Evolutionary conservation across 495 filamentous ascomycete genomes (phyloP).

Genomic region (Annulohypoxylon moriforme): DNA sequence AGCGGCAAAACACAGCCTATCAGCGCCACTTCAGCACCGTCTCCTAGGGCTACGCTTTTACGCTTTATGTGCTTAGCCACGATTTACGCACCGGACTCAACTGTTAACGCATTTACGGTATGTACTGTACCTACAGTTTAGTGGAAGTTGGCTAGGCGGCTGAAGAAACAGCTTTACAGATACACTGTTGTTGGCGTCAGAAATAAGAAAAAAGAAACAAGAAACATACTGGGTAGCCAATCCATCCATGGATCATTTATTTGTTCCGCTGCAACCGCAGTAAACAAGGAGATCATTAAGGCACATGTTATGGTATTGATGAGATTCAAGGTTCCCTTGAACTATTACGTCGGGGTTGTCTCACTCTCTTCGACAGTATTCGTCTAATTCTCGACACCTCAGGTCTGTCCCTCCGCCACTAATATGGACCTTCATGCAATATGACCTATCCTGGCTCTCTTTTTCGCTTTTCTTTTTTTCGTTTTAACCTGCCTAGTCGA

Average conservation of each 20-base stretch:
- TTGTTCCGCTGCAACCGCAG: conserved; percentile 27
- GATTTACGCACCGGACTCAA: neutral
- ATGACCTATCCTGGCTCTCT: neutral
- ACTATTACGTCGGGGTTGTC: conserved; percentile 1
- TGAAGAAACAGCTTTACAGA: neutral
- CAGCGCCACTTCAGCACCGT: conserved; percentile 19
- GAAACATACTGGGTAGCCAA: conserved; percentile 17
- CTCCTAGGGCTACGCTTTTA: neutral
- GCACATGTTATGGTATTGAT: neutral
- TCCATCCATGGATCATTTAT: conserved; percentile 30
- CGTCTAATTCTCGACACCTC: neutral
- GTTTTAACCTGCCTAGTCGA: neutral
- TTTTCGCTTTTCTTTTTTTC: no score
- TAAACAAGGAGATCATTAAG: neutral
- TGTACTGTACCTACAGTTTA: neutral
- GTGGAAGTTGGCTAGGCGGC: neutral
- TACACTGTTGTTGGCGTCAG: neutral
- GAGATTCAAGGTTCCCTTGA: neutral
- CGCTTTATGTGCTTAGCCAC: conserved; percentile 27
- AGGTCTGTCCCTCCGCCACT: neutral
- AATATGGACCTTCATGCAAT: neutral
- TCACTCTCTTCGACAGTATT: conserved; percentile 18
- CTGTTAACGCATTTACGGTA: no score
- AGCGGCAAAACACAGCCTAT: conserved; percentile 28
- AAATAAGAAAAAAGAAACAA: neutral